Conservation (phyloP, 2,329 filamentous ascomycete species). For the Hymenoscyphus salicellus region DNA sequence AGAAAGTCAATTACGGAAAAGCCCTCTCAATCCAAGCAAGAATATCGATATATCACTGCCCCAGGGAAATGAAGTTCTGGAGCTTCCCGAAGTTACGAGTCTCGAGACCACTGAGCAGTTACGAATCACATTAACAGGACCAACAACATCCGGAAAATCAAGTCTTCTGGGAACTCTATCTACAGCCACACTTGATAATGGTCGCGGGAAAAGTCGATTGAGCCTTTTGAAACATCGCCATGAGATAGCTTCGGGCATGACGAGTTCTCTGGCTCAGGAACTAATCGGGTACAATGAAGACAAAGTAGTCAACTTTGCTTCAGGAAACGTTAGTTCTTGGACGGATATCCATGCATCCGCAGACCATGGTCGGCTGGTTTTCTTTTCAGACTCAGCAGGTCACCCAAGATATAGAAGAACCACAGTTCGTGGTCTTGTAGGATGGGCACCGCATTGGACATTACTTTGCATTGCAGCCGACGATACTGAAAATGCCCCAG, state of each 20-base stretch:
- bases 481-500: slow-evolving; percentile 51
- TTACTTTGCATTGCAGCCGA: slow-evolving; percentile 83
- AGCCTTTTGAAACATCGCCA: slow-evolving; percentile 89
- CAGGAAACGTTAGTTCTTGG: slow-evolving; percentile 87
- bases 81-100: not conserved
- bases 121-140: slow-evolving; percentile 81
- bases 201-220: slow-evolving; percentile 82
- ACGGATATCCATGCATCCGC: slow-evolving; percentile 84
- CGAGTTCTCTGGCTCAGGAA: slow-evolving; percentile 92
- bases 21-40: not conserved
- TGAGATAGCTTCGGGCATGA: slow-evolving; percentile 86
- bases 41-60: slow-evolving; percentile 7
- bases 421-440: slow-evolving; percentile 82
- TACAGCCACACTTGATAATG: slow-evolving; percentile 86
- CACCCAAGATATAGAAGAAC: slow-evolving; percentile 87
- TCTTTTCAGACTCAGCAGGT: slow-evolving; percentile 88
- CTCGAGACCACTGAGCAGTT: slow-evolving; percentile 58
- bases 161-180: slow-evolving; percentile 84
- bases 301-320: slow-evolving; percentile 76
- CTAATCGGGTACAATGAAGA: slow-evolving; percentile 73
- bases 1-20: slow-evolving; percentile 3
- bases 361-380: slow-evolving; percentile 71
- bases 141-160: slow-evolving; percentile 89
- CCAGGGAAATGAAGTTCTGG: not conserved
- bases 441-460: slow-evolving; percentile 94